Evolutionary conservation across 139 green algal genomes (phyloP).

Genomic region (Chlamydomonas applanata): DNA sequence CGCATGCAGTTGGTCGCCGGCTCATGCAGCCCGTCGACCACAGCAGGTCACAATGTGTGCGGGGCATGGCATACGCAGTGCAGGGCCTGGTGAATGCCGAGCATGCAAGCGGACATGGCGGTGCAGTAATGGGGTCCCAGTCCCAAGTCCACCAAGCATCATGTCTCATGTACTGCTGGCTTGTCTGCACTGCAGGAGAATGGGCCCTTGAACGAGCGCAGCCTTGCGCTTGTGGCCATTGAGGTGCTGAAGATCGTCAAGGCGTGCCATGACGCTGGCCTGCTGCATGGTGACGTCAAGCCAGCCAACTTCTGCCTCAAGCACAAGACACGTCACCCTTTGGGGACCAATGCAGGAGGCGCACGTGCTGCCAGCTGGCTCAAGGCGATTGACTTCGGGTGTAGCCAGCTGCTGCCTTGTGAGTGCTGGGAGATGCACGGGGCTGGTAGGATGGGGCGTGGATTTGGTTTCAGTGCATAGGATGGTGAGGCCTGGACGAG

Average conservation of each 20-base stretch:
- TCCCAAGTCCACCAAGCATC: too few relatives aligned
- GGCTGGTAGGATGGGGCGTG: too few relatives aligned
- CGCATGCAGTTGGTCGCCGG: neutral
- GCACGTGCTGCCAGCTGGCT: constrained; percentile 32
- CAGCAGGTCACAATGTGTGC: too few relatives aligned
- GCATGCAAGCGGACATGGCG: too few relatives aligned
- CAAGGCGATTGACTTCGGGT: constrained; percentile 61
- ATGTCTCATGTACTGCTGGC: too few relatives aligned
- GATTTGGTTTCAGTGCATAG: too few relatives aligned
- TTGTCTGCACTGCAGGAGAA: constrained; percentile 23
- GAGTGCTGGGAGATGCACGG: neutral
- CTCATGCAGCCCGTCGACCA: neutral
- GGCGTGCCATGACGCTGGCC: constrained; percentile 39
- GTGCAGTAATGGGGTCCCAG: too few relatives aligned
- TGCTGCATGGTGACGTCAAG: constrained; percentile 36
- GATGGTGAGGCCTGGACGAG: too few relatives aligned
- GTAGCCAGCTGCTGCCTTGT: constrained; percentile 39
- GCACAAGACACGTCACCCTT: constrained; percentile 17
- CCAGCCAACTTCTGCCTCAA: constrained; percentile 43
- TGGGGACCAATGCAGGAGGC: neutral
- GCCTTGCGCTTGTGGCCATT: constrained; percentile 28
- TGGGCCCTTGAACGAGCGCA: constrained; percentile 25
- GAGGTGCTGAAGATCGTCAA: constrained; percentile 42
- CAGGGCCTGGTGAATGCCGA: too few relatives aligned
- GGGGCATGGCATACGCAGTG: too few relatives aligned